Base-by-base conservation (phyloP, 352 stramenopile genomes). In the Globisporangium spiculum region DNA sequence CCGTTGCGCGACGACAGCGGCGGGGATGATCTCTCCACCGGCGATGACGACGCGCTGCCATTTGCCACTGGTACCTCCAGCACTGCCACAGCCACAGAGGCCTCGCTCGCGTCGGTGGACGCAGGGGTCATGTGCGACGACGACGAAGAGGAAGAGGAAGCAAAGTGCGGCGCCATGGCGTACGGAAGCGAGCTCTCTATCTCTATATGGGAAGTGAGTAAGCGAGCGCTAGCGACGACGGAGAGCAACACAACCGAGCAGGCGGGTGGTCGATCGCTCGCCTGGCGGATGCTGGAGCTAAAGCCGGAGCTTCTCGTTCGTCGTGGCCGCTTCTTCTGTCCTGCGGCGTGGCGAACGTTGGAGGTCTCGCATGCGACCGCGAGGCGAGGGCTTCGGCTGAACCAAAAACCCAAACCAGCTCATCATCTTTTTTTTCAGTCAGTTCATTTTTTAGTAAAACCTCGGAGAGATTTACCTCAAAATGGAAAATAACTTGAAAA, bases 161-260 rank as follows among this genome's bases (percentile, higher is more conserved):
- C 55, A 26, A 69, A 69, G 64, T 69, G 64, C 41, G 64, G 64
- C 64, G 64, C 55, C 64, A 69, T 69, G 63, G 12, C 53, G 30
- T 32, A 22, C 5, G 53, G 8, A 32, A 9, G 26, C 9, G 24
- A 34, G 24, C 41, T 22, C 22, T 22, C 24, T 59, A 55, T 55
- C 41, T 22, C 22, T 22, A 12, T 59, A 55, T 55, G 20, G 20
- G 48, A 48, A 48, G 41, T 48, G 41, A 48, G 32, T 36, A 7
- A 10, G 36, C 36, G 12, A 10, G 36, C 36, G 12, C 36, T 44
- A 44, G 12, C 10, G 3, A 36, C 0, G 32, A 36, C 32, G 32
- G 32, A 1, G 32, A 36, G 8, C 32, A 36, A 36, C 6, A 12
- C 41, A 18, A 48, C 14, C 38, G 38, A 48, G 38, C 38, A 4